Percentiles rank a stretch among this genome's conserved stretches.
These are phyloP conservation scores for Seiridium unicorne DNA, from an alignment of 2,329 filamentous ascomycete genomes.

Conservation along the genomic window DNA sequence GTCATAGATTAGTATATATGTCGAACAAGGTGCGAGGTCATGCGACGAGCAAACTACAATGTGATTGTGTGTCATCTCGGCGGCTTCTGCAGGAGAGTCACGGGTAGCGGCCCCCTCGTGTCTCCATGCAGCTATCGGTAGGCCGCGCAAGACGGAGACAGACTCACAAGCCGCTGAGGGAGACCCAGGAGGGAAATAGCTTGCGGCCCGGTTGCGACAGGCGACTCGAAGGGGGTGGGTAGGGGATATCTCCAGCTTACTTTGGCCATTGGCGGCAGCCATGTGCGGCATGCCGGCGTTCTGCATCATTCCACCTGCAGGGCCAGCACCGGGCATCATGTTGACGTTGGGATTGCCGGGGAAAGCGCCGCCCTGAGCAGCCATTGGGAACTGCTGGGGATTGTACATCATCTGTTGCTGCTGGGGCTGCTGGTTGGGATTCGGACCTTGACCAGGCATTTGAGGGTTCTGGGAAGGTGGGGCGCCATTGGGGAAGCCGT, in stretches of 20 bases:
- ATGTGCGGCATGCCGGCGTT: constrained; percentile 59
- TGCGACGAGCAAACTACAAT: neutral
- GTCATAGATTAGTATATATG: constrained; percentile 18
- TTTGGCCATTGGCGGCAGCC: constrained; percentile 55
- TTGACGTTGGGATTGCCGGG: constrained; percentile 53
- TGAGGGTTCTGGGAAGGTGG: constrained; percentile 45
- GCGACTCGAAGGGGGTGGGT: neutral
- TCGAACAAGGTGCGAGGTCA: constrained; percentile 3
- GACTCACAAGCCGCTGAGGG: neutral
- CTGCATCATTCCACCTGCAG: constrained; percentile 60
- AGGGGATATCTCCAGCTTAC: constrained; percentile 40
- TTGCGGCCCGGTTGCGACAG: neutral
- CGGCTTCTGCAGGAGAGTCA: constrained; percentile 9
- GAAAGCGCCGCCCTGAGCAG: constrained; percentile 44
- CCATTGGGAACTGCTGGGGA: constrained; percentile 57
- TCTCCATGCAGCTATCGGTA: constrained; percentile 6
- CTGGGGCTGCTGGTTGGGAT: constrained; percentile 18
- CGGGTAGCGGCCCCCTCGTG: constrained; percentile 10
- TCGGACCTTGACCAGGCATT: constrained; percentile 38
- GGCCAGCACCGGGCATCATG: constrained; percentile 53
- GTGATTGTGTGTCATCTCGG: constrained; percentile 4
- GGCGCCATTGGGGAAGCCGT: constrained; percentile 52
- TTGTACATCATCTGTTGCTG: constrained; percentile 54
- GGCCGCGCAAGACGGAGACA: neutral
- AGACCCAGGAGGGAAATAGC: neutral